A percentile compares a stretch with the other conserved stretches of the same genome.
phyloP scores from a whole-genome alignment of 2,329 filamentous ascomycete species.

The Talaromyces sp. region DNA sequence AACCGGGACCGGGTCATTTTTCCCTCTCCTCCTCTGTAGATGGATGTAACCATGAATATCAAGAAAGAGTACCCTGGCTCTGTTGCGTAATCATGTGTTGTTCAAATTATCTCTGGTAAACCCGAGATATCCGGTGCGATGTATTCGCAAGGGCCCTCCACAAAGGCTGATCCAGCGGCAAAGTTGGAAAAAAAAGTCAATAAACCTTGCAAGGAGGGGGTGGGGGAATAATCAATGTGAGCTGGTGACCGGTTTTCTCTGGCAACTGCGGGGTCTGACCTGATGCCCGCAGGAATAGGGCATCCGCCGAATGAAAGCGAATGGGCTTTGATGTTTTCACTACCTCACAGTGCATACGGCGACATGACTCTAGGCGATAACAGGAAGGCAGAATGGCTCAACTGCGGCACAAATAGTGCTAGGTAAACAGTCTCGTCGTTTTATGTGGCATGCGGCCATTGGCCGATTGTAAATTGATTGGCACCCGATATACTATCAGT shows the following conservation, averaged over 20 bases:
- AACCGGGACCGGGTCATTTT: no score
- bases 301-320: background rate
- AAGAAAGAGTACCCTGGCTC: no score
- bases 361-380: background rate
- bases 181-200: background rate
- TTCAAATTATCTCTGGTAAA: background rate
- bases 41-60: no score
- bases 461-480: background rate
- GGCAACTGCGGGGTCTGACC: background rate
- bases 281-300: background rate
- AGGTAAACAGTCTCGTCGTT: background rate
- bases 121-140: background rate
- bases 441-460: background rate
- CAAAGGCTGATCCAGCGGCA: background rate
- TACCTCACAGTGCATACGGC: background rate
- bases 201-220: background rate
- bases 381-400: background rate
- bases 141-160: background rate
- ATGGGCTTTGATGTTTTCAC: background rate
- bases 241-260: background rate
- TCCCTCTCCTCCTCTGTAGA: no score
- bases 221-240: background rate
- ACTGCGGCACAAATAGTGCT: background rate
- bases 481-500: background rate
- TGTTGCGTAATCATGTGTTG: no score